A percentile compares a stretch with the other conserved stretches of the same genome.
Evolutionary conservation across 805 yeast genomes (phyloP).

Genomic region (Metschnikowia kunwiensis): DNA sequence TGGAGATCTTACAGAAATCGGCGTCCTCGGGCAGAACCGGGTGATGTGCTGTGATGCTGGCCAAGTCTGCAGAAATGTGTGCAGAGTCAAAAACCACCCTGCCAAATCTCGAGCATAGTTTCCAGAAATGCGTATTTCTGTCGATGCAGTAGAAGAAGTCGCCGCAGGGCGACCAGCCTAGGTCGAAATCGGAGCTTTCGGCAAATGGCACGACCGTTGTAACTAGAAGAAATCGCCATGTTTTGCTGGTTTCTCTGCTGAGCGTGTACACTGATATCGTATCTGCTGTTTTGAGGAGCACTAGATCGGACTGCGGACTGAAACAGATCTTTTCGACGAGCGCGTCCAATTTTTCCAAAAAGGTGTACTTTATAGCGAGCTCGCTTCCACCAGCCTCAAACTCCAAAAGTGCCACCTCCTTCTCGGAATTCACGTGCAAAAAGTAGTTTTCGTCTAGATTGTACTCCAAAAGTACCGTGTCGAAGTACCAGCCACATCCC

Average conservation of each 20-base stretch:
- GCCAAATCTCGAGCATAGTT: conserved; percentile 35
- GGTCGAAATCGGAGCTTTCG: not conserved
- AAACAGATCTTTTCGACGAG: conserved; percentile 9
- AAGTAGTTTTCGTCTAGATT: conserved; percentile 27
- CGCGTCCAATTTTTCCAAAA: conserved; percentile 7
- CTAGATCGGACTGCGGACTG: conserved; percentile 17
- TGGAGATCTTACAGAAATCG: conserved; percentile 27
- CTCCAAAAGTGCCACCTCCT: conserved; percentile 25
- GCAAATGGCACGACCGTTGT: not conserved
- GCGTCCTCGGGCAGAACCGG: not conserved
- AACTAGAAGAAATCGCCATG: conserved; percentile 1
- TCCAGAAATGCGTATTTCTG: conserved; percentile 27
- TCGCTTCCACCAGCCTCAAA: conserved; percentile 9
- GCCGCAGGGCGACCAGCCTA: conserved; percentile 38
- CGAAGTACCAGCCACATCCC: conserved; percentile 30
- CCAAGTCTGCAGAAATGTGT: conserved; percentile 2
- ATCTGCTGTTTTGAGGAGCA: conserved; percentile 7
- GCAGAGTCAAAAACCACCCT: conserved; percentile 27
- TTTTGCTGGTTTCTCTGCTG: not conserved
- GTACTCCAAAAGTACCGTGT: conserved; percentile 24
- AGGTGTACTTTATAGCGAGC: conserved; percentile 6
- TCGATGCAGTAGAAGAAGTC: conserved; percentile 26
- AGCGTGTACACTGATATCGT: conserved; percentile 1
- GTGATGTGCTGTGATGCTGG: not conserved
- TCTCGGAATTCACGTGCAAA: conserved; percentile 26